Base-by-base conservation (phyloP, 345 rosid genomes). In the Gossypium thurberi region DNA sequence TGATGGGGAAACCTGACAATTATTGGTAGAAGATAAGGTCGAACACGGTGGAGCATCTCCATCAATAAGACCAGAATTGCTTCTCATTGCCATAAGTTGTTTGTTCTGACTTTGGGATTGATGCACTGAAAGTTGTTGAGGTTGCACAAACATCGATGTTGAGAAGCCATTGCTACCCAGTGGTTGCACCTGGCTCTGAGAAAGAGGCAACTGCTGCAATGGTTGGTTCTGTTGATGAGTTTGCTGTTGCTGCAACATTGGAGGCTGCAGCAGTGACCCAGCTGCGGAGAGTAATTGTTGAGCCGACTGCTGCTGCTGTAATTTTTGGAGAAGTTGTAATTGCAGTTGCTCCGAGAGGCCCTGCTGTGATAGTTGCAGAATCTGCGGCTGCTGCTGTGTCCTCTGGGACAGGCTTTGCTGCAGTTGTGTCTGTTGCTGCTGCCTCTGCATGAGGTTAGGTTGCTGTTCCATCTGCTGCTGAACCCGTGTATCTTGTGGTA, bases 11-110 rank as follows among this genome's bases (percentile, higher is more conserved):
- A 91, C 74, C 79, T 89, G 95, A 83, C 91, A 92, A 80, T 88
- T 95, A 76, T 91, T 89, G 67, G 98, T 83, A 55, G 98, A 95
- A 65, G 98, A 97, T 15, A 97, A 95, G 75, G 98, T 92, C 59
- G 97, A 90, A 82, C 96, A 95, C 53, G 99, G 89, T 72, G 98
- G 98, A 75, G 90, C 90, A 70, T 95, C 98, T 77, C 91, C 94
- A 76, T 92, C 97, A 11, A 96, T 90, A 67, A 85, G 84, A 48
- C 84, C 84, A 66, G 97, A 91, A 75, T 82, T 86, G 68, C 86
- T 88, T 82, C 82, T 88, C 75, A 87, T 78, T 64, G 83, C 76
- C 43, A 75, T 72, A 48, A 82, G 80, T 63, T 83, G 80, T 56
- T 87, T 87, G 79, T 82, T 88, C 80, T 81, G 87, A 66, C 78